Percentiles rank a stretch among this genome's conserved stretches.
Conservation (phyloP, 2,329 filamentous ascomycete species). For the Fusarium protoensiforme region DNA sequence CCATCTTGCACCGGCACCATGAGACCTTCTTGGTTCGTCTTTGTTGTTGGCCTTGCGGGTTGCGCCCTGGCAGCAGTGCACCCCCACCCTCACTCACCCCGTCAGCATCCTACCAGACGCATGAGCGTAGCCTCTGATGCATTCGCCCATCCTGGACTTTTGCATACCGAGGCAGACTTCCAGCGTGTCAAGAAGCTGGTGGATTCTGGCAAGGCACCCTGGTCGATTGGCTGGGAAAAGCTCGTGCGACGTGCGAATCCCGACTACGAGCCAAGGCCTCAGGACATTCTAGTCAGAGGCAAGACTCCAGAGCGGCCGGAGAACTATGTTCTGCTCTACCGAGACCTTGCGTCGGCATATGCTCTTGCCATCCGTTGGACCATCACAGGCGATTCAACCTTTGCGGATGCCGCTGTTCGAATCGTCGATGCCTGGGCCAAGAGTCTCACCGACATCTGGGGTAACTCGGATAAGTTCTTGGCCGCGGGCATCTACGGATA, state of each 20-base stretch:
- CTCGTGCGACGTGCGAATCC: background rate
- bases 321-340: background rate
- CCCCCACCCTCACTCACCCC: too few relatives aligned
- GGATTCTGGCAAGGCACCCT: background rate
- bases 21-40: too few relatives aligned
- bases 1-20: too few relatives aligned
- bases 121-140: background rate
- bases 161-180: background rate
- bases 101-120: too few relatives aligned
- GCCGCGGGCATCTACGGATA: background rate
- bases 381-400: background rate
- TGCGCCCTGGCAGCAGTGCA: too few relatives aligned
- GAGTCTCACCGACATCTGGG: background rate
- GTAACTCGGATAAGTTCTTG: background rate
- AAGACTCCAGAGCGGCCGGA: background rate
- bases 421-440: background rate
- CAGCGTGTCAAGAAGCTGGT: background rate
- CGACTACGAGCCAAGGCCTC: background rate
- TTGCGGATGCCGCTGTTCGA: background rate
- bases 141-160: background rate
- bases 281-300: background rate
- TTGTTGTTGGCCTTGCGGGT: too few relatives aligned
- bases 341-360: background rate
- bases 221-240: background rate
- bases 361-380: background rate